Evolutionary conservation across 805 yeast genomes (phyloP), one percentile per base, ranked within the genome.

Genomic region (Kodamaea hsintzibuensis): DNA sequence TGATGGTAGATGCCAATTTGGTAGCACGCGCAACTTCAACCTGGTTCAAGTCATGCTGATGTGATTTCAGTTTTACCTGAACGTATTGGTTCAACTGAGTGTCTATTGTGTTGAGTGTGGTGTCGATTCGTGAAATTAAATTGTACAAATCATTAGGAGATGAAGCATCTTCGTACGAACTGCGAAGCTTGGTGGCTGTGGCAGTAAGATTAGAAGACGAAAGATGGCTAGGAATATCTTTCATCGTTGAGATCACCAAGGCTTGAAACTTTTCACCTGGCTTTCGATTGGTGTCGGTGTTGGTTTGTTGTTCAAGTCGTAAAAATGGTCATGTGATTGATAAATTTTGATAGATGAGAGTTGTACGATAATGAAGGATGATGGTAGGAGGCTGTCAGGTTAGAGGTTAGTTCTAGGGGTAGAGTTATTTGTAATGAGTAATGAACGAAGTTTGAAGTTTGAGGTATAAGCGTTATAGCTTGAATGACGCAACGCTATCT

Each of bases 1-100:
- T 69, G 52, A 86, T 72, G 1, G 89, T 79, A 0, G 84, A 74
- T 0, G 91, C 80, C n/a, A 88, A 71, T 60, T 83, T 85, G 18
- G 57, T 56, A 3, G 89, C 83, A 54, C 90, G 70, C 16, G 78
- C 71, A 50, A 86, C 70, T 60, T 88, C 93, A 45, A 85, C 65
- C 27, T 76, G 73, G n/a, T 76, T 68, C 22, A 79, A 69, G 38
- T 70, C 72, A 50, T 71, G 69, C 44, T 71, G 69, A 49, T 72
- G 73, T 42, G 67, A 68, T 37, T 67, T 65, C 55, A 63, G 61
- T 19, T 68, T 67, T 12, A 59, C 50, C 3, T 53, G 57, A 3
- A 65, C 63, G 45, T 63, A 70, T 5, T 63, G 66, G 33, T 60
- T 55, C 40, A 73, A 57, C 14, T 68, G 65, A 14, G 57, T 47